Evolutionary conservation across 345 rosid species (phyloP), one percentile per base, ranked within the genome.

Genomic region (Eucalyptus cloeziana): DNA sequence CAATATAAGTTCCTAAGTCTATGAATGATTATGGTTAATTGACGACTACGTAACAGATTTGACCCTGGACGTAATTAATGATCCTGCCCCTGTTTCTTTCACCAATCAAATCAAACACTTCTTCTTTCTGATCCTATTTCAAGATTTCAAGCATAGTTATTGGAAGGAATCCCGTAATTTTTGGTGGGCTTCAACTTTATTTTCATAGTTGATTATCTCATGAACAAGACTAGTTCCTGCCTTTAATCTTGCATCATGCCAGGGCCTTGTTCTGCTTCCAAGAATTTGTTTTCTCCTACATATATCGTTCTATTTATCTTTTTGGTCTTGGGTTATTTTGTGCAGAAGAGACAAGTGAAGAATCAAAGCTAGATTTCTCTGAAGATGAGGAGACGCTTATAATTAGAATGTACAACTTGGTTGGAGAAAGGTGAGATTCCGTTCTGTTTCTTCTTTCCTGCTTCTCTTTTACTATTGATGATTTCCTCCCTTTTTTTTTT

Each of bases 371-470:
- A 13, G 90, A 92, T 60, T 93, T 94, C 92, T 95, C 95, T 4
- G 93, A 92, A 67, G 95, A 95, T 86, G 96, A 93, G 90, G 95
- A 94, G 89, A 88, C 91, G 43, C 95, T 93, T n/a, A 86, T 94
- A 27, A 91, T 90, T 62, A 92, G 95, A 91, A 93, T 95, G 96
- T 94, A 87, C 69, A 91, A 95, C 88, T 92, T 95, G 40, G 93
- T 94, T 87, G 95, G 95, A 89, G 94, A 93, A 85, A 93, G 95
- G 95, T 93, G 10, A 19, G 33, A 51, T 51, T 87, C 27, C 19
- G 52, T 37, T 43, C 24, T 40, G 43, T 37, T 24, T n/a, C 11
- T 76, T 76, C 88, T 85, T 85, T 45, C 12, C 22, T 44, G 6
- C 30, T 25, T 49, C 8, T 15, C 22, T n/a, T 79, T 58, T 13